phyloP scores from a whole-genome alignment of 192 early-diverging fungal species.

The Entomortierella lignicola region DNA sequence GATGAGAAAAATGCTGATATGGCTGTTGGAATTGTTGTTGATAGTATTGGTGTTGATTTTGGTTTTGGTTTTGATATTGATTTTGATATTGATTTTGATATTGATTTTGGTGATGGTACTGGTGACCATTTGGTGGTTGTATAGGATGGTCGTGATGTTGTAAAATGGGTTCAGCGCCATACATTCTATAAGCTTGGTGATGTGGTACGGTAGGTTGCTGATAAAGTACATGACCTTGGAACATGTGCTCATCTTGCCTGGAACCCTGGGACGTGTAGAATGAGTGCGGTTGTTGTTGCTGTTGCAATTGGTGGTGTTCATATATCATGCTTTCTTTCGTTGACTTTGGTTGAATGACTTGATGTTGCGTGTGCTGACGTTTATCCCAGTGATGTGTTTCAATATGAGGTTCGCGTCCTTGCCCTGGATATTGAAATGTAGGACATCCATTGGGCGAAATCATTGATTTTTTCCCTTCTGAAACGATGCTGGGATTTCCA shows the following conservation, averaged over 20 bases:
- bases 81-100: not conserved
- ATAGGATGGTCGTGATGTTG: constrained; percentile 9
- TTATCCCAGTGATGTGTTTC: constrained; percentile 51
- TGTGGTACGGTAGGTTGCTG: constrained; percentile 37
- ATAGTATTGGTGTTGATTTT: not conserved
- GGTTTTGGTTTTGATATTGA: no score
- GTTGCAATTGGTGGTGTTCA: constrained; percentile 23
- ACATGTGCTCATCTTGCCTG: constrained; percentile 12
- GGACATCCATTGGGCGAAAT: constrained; percentile 29
- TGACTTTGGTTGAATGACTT: not conserved
- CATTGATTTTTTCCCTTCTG: constrained; percentile 17
- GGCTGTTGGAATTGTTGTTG: not conserved
- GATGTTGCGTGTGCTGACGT: constrained; percentile 34
- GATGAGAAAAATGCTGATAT: constrained; percentile 7
- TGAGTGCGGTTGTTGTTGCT: constrained; percentile 12
- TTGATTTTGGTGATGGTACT: not conserved
- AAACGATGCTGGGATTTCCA: not conserved
- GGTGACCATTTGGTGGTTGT: constrained; percentile 3
- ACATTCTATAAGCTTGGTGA: constrained; percentile 10
- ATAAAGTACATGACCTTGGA: constrained; percentile 36
- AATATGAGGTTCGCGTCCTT: constrained; percentile 15
- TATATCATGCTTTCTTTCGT: constrained; percentile 2
- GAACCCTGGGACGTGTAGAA: constrained; percentile 10
- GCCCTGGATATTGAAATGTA: constrained; percentile 28
- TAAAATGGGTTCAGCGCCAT: constrained; percentile 10